Percentiles rank a stretch among this genome's conserved stretches.
phyloP scores from a whole-genome alignment of 2,329 filamentous ascomycete genomes.

The Xenoacremonium recifei region DNA sequence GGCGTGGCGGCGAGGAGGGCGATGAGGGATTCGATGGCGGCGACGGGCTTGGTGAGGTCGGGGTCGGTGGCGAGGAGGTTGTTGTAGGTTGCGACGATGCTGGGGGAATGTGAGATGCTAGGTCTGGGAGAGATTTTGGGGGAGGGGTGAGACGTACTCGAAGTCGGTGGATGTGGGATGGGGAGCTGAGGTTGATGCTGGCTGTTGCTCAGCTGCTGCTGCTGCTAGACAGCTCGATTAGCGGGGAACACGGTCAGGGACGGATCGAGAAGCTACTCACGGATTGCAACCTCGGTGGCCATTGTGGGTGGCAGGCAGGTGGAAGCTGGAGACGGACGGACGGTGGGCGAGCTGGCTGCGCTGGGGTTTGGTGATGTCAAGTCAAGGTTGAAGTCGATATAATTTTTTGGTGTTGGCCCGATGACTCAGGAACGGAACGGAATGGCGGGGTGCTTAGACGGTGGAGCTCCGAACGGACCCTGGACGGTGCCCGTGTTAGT shows the following conservation, averaged over 20 bases:
- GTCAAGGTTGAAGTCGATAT: too few species aligned
- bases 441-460: too few species aligned
- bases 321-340: too few species aligned
- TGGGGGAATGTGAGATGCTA: conserved; percentile 20
- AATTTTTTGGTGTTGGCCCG: too few species aligned
- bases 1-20: conserved; percentile 77
- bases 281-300: conserved; percentile 17
- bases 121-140: neutral
- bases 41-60: conserved; percentile 92
- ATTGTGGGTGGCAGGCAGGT: conserved; percentile 12
- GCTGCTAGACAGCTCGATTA: neutral
- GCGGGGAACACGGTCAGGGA: too few species aligned
- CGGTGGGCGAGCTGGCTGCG: too few species aligned
- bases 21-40: conserved; percentile 89
- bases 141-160: conserved; percentile 20
- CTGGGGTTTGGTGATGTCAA: too few species aligned
- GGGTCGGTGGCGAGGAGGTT: conserved; percentile 62
- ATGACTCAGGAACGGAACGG: too few species aligned
- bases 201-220: conserved; percentile 18
- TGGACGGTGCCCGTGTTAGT: too few species aligned
- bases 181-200: conserved; percentile 2
- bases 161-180: conserved; percentile 19
- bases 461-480: too few species aligned
- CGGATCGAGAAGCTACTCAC: too few species aligned
- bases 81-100: conserved; percentile 56